Evolutionary conservation across 2,329 filamentous ascomycete genomes (phyloP).

Genomic region (Penicillium sp.): DNA sequence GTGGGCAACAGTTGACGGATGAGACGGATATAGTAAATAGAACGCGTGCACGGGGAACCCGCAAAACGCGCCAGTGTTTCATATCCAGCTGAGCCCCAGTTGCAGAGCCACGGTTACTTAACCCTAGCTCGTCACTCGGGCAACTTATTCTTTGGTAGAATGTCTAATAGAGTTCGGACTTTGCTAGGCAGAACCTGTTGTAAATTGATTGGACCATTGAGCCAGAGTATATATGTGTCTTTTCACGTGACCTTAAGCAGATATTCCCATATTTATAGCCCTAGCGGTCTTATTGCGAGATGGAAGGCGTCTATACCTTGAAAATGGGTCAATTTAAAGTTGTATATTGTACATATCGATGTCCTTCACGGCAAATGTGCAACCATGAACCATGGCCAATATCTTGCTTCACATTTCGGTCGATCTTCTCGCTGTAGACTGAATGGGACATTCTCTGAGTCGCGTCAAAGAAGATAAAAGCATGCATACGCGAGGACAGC

Average conservation of each 20-base stretch:
- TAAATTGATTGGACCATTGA: not conserved
- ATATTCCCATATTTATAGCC: not conserved
- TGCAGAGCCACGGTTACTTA: constrained; percentile 1
- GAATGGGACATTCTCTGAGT: not conserved
- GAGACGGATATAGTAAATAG: constrained; percentile 5
- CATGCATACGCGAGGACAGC: not conserved
- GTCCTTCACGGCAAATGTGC: not conserved
- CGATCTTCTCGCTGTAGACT: not conserved
- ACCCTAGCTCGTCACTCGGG: constrained; percentile 1
- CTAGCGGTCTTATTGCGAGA: not conserved
- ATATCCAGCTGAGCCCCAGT: constrained; percentile 11
- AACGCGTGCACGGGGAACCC: constrained; percentile 11
- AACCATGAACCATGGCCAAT: not conserved
- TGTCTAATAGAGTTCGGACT: not conserved
- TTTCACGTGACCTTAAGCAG: not conserved
- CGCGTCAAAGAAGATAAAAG: not conserved
- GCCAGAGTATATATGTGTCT: not conserved
- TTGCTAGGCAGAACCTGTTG: not conserved
- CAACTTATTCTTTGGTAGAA: not conserved
- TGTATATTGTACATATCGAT: not conserved
- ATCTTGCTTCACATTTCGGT: not conserved
- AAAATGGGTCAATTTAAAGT: not conserved
- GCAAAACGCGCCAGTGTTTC: constrained; percentile 27
- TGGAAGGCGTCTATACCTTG: not conserved
- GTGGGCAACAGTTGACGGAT: not conserved